Evolutionary conservation across 495 filamentous ascomycete species (phyloP).

Genomic region (Cladorrhinum samala): DNA sequence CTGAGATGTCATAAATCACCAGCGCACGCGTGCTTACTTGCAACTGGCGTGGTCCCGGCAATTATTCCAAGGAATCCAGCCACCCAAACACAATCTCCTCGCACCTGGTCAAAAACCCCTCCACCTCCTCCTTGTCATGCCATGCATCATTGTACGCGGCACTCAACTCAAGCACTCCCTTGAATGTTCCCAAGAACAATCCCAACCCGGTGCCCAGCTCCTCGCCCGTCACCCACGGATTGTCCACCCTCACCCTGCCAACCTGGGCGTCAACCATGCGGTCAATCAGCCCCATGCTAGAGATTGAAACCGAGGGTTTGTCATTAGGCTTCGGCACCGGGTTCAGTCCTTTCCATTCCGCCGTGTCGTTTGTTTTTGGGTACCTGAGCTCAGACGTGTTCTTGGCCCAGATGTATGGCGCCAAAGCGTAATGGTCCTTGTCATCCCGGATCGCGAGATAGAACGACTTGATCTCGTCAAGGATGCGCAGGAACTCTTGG

Average conservation of each 20-base stretch:
- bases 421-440: conserved; percentile 4
- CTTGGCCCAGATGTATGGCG: conserved; percentile 21
- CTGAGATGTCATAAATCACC: not conserved
- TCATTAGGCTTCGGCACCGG: conserved; percentile 25
- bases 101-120: conserved; percentile 19
- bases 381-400: conserved; percentile 19
- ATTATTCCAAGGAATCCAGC: not conserved
- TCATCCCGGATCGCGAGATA: conserved; percentile 6
- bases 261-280: conserved; percentile 18
- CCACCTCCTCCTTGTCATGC: conserved; percentile 24
- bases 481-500: conserved; percentile 8
- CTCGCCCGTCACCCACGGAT: conserved; percentile 40
- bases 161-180: conserved; percentile 28
- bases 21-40: not conserved
- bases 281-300: conserved; percentile 35
- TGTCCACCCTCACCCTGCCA: conserved; percentile 22
- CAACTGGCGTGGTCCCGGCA: not conserved
- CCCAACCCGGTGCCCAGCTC: conserved; percentile 35
- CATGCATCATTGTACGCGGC: conserved; percentile 38
- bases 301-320: conserved; percentile 32
- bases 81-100: conserved; percentile 11
- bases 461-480: not conserved
- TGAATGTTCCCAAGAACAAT: conserved; percentile 34
- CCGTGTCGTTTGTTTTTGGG: not conserved
- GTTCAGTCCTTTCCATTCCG: conserved; percentile 10